Conservation (phyloP, 78 protist genomes). For the Dictyostelium firmibasis region DNA sequence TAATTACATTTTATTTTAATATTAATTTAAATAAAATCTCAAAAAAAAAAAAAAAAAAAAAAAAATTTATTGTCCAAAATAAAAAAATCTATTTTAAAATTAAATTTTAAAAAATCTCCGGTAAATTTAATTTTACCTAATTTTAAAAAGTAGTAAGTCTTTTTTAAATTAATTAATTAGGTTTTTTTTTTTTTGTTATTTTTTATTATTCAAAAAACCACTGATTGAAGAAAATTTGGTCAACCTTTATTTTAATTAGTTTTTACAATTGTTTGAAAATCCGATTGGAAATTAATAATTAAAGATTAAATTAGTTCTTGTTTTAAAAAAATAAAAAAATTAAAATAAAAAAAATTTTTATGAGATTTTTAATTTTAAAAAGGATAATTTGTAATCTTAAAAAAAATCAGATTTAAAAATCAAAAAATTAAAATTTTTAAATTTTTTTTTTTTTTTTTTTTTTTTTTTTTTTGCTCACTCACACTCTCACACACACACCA, state of each 20-base stretch:
- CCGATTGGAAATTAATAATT: not conserved
- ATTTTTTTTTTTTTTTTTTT: no score
- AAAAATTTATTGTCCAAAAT: no score
- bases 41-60: not conserved
- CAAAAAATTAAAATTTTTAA: no score
- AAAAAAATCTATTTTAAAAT: not conserved
- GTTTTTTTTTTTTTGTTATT: no score
- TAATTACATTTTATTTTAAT: no score
- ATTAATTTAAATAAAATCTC: not conserved
- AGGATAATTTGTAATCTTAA: not conserved
- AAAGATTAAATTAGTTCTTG: not conserved
- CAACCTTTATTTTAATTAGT: not conserved
- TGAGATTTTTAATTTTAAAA: not conserved
- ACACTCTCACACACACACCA: no score
- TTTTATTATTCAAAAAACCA: no score
- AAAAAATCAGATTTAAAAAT: not conserved
- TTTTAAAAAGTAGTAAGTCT: not conserved
- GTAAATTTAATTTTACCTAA: not conserved
- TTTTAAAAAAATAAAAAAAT: no score
- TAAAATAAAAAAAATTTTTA: no score
- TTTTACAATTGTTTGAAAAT: not conserved
- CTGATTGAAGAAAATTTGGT: not conserved
- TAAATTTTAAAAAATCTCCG: not conserved
- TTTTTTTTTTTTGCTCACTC: no score
- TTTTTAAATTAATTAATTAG: no score